Evolutionary conservation across 2,329 filamentous ascomycete species (phyloP).

Genomic region (Aspergillus udagawae): DNA sequence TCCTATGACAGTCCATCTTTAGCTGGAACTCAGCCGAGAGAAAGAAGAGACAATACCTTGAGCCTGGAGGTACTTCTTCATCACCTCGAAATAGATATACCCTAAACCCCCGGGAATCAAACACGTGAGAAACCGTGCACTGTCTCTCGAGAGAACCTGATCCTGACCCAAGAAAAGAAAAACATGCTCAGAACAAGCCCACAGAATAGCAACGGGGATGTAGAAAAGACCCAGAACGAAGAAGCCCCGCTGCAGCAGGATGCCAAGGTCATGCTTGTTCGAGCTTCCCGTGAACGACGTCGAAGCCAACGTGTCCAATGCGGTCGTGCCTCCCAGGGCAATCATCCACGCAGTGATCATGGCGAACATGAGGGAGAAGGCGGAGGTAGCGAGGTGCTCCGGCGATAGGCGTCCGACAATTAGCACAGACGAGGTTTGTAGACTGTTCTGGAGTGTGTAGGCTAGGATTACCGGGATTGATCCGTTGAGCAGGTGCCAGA

Average conservation of each 20-base stretch:
- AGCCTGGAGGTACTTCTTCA: conserved; percentile 60
- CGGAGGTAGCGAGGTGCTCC: conserved; percentile 73
- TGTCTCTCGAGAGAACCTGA: conserved; percentile 69
- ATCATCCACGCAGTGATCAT: conserved; percentile 87
- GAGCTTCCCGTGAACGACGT: conserved; percentile 77
- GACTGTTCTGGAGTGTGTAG: conserved; percentile 78
- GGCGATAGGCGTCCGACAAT: conserved; percentile 76
- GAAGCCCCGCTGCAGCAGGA: conserved; percentile 73
- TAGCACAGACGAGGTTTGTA: conserved; percentile 78
- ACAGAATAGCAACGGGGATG: conserved; percentile 66
- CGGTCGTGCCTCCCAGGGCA: conserved; percentile 78
- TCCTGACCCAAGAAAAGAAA: conserved; percentile 75
- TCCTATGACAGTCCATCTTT: conserved; percentile 31
- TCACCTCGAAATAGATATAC: conserved; percentile 81
- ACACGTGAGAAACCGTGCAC: conserved; percentile 66
- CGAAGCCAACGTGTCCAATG: conserved; percentile 78
- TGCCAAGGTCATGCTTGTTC: conserved; percentile 72
- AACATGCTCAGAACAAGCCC: conserved; percentile 69
- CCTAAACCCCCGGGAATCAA: conserved; percentile 78
- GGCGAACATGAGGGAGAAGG: conserved; percentile 91
- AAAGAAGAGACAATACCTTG: conserved; percentile 42
- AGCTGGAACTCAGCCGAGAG: background rate
- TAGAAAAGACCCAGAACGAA: conserved; percentile 71
- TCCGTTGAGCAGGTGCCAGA: conserved; percentile 63
- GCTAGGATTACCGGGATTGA: conserved; percentile 77